Evolutionary conservation across 1,284 basidiomycete genomes (phyloP).

Genomic region (Ceratorhiza oryzae-sativae): DNA sequence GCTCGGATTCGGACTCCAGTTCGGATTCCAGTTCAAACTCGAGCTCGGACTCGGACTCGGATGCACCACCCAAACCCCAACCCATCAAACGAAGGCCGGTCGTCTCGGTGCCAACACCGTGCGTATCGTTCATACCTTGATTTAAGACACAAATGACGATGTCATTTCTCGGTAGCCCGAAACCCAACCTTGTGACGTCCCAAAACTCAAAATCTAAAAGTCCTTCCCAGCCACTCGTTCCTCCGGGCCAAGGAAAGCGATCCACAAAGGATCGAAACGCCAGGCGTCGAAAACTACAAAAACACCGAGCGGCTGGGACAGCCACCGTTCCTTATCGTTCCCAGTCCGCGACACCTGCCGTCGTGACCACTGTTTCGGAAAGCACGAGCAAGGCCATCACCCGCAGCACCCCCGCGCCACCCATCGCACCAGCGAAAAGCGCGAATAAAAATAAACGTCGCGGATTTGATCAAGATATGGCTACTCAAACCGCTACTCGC

Average conservation of each 20-base stretch:
- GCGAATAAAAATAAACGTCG: constrained; percentile 40
- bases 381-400: constrained; percentile 7
- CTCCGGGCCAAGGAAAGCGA: constrained; percentile 69
- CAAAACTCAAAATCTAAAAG: neutral
- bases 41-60: constrained; percentile 46
- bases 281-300: constrained; percentile 63
- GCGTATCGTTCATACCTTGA: neutral
- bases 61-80: constrained; percentile 45
- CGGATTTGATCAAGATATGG: constrained; percentile 48
- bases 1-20: constrained; percentile 47
- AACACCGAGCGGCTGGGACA: constrained; percentile 47
- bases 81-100: constrained; percentile 20
- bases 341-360: neutral
- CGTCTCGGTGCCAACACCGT: neutral
- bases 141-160: constrained; percentile 17
- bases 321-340: neutral
- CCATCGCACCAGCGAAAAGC: constrained; percentile 35
- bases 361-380: constrained; percentile 26
- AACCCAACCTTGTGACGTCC: neutral
- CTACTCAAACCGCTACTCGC: constrained; percentile 58
- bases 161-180: neutral
- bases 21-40: constrained; percentile 47
- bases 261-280: constrained; percentile 71
- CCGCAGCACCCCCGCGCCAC: neutral
- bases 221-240: constrained; percentile 50